Base-by-base conservation (phyloP, 305 asterid genomes). In the Fraxinus platypoda region DNA sequence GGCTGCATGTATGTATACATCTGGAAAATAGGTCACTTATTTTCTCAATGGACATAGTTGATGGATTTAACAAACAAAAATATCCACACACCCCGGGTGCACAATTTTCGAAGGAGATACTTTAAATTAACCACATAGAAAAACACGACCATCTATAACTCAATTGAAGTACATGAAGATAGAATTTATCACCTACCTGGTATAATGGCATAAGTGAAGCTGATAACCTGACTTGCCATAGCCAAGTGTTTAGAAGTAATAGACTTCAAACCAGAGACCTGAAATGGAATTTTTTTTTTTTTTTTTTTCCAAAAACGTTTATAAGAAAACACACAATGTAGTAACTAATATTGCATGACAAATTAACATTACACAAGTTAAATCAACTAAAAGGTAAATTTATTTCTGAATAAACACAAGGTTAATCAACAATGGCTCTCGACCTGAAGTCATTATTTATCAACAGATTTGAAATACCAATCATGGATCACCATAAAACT, bases 251-350 rank as follows among this genome's bases (percentile, higher is more conserved):
- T 93, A 77, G 99, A 95, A 81, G 99, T 97, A 84, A 97, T 97
- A 87, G 99, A 97, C 90, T 92, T 94, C 96, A 97, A 90, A 86
- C 98, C 99, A 87, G 99, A 94, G 78, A 97, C 99, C 99, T 97
- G 95, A 78, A 88, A 78, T 80, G 85, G 78, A n/a, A n/a, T 85
- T 79, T 84, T 79, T 54, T 41, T 8, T 5, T 62, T 52, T 80
- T 35, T 37, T 2, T 49, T 49, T 76, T 38, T 33, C 66, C 81
- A 83, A 76, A 37, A 72, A n/a, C 8, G 3, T 59, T 25, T 31
- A 57, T 38, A 25, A 75, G 33, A 46, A 37, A 25, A 15, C 73
- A 25, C 38, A 19, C 28, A 49, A 23, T 28, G 74, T 30, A 26
- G 21, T 68, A 68, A 11, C 15, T 25, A 30, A 30, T 26, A 28